Base-by-base conservation (phyloP, 2,329 filamentous ascomycete genomes). In the Huntiella omanensis region DNA sequence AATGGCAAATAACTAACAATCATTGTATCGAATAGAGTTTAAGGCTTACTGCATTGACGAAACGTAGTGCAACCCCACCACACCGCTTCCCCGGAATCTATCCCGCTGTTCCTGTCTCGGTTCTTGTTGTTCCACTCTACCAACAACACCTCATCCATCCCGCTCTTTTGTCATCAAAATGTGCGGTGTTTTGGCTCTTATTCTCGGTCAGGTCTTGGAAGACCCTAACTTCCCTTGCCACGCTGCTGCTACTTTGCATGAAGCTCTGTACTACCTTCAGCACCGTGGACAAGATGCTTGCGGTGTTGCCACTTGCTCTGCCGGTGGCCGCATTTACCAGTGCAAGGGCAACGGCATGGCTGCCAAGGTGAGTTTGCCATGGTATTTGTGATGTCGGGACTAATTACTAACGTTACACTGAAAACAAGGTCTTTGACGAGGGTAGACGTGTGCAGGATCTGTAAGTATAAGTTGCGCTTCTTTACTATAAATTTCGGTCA, bases 331-430 rank as follows among this genome's bases (percentile, higher is more conserved):
- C 38, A 80, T 94, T 54, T 88, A 80, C 59, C 84, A 92, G 59
- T 81, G 82, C 67, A 95, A 95, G 65, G 85, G 85, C 53, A 85
- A 86, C 58, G 87, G 86, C 47, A 80, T 94, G 71, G 86, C 82
- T 36, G 74, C 79, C 49, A 83, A 79, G 58, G 83, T 48, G 16
- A 15, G 46, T 48, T 40, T 22, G n/a, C 34, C 5, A 15, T 11
- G 4, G 11, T 33, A 13, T 28, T n/a, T 13, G 17, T 13, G 7
- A 7, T 44, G 12, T 13, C 10, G 22, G 5, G 17, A 32, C 12
- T 36, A 15, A 17, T 17, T 35, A 12, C 33, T 44, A 12, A 34
- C 11, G 7, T 34, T 12, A 39, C 4, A 34, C 47, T 36, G 12
- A 36, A 36, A n/a, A 36, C 82, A 78, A 28, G 59, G 85, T 93